Conservation (phyloP, 2,329 filamentous ascomycete species). For the Falciphora oryzae region DNA sequence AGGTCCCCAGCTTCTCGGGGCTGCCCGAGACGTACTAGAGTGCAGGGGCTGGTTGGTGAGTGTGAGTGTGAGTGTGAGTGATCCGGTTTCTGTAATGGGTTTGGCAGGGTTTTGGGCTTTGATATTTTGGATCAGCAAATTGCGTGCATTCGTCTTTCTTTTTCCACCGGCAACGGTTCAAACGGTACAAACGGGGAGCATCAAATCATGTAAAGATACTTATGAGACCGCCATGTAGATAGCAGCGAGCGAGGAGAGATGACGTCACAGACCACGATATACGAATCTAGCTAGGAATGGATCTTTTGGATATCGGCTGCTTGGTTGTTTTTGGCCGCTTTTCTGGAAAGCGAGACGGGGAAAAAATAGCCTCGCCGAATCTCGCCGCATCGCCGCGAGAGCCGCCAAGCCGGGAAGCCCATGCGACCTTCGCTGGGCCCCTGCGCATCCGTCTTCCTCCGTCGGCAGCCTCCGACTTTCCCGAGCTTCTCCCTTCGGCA, state of each 20-base stretch:
- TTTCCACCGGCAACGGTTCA: neutral
- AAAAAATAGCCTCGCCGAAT: neutral
- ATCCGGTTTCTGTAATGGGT: neutral
- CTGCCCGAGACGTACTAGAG: slow-evolving; percentile 46
- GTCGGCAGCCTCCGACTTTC: too few species aligned
- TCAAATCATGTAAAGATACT: too few species aligned
- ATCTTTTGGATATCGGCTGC: neutral
- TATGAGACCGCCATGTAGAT: neutral
- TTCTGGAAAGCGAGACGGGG: too few species aligned
- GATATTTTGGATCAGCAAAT: neutral
- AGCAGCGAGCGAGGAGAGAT: neutral
- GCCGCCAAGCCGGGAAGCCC: too few species aligned
- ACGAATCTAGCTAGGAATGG: neutral
- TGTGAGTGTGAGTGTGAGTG: neutral
- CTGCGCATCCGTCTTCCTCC: too few species aligned
- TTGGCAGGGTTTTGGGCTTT: neutral
- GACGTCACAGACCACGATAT: neutral
- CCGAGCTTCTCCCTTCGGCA: too few species aligned
- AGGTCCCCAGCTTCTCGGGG: slow-evolving; percentile 48
- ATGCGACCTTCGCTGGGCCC: too few species aligned
- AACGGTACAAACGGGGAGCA: too few species aligned
- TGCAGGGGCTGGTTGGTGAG: neutral
- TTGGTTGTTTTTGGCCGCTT: neutral
- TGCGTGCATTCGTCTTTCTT: neutral
- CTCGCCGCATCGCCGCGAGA: neutral